phyloP scores from a whole-genome alignment of 805 yeast species.

The Lachancea cidri region DNA sequence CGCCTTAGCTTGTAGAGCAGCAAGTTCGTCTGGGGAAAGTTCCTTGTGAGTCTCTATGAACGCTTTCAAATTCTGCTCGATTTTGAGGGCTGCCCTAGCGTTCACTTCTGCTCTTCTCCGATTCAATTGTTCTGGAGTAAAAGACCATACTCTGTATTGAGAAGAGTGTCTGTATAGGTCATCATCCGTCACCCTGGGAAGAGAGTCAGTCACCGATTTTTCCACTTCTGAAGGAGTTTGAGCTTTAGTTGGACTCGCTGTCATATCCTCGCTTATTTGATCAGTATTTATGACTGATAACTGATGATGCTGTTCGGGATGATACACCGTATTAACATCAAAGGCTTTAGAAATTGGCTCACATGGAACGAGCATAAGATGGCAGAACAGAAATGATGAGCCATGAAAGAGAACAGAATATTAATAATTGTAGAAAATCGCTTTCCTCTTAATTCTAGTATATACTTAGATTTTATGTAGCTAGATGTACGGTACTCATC shows the following conservation, averaged over 20 bases:
- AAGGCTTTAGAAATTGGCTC: too few relatives aligned
- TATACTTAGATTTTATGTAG: constrained; percentile 11
- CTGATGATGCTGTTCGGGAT: too few relatives aligned
- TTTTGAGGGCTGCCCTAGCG: constrained; percentile 42
- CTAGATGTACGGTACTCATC: constrained; percentile 12
- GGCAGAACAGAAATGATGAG: too few relatives aligned
- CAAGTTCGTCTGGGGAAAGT: constrained; percentile 30
- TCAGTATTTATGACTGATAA: too few relatives aligned
- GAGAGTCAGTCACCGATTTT: constrained; percentile 1
- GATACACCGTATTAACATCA: too few relatives aligned
- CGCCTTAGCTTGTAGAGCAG: constrained; percentile 27
- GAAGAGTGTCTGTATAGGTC: constrained; percentile 84
- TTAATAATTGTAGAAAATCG: background rate
- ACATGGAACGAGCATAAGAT: too few relatives aligned
- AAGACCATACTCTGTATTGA: constrained; percentile 86
- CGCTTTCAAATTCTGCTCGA: constrained; percentile 32
- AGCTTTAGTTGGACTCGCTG: background rate
- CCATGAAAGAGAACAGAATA: background rate
- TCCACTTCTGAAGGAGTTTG: background rate
- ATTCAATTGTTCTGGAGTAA: constrained; percentile 51
- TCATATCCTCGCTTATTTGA: too few relatives aligned
- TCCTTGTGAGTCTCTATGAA: constrained; percentile 24
- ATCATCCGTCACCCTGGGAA: constrained; percentile 57
- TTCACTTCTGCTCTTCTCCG: constrained; percentile 47
- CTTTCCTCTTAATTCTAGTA: background rate